These are phyloP conservation scores for Penicillium bovifimosum DNA, from an alignment of 495 filamentous ascomycete genomes.

Conservation along the genomic window DNA sequence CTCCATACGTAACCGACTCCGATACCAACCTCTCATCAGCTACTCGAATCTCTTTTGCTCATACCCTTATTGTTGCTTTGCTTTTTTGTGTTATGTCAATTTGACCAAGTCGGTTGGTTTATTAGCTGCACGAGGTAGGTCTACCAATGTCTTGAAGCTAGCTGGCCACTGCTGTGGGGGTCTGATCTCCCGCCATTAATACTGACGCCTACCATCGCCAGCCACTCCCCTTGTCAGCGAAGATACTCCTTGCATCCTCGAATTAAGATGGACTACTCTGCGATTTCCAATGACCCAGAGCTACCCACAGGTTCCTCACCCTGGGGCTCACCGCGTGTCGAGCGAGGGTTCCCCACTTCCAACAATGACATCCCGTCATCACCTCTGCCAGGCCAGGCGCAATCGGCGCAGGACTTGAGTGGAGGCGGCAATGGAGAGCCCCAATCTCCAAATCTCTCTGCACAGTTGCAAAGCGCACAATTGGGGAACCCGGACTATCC, in stretches of 20 bases:
- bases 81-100: slow-evolving; percentile 8
- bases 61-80: background rate
- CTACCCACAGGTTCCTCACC: slow-evolving; percentile 65
- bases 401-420: slow-evolving; percentile 39
- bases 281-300: slow-evolving; percentile 68
- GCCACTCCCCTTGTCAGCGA: slow-evolving; percentile 23
- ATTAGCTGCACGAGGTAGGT: slow-evolving; percentile 15
- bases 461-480: slow-evolving; percentile 40
- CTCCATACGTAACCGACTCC: slow-evolving; percentile 14
- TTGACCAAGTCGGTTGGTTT: background rate
- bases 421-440: slow-evolving; percentile 11
- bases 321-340: slow-evolving; percentile 72
- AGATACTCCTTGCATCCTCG: slow-evolving; percentile 16
- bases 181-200: slow-evolving; percentile 18
- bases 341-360: slow-evolving; percentile 50
- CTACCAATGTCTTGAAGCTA: slow-evolving; percentile 8
- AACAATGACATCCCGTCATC: slow-evolving; percentile 51
- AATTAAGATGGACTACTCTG: slow-evolving; percentile 73
- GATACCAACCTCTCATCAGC: slow-evolving; percentile 1
- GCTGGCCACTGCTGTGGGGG: slow-evolving; percentile 22
- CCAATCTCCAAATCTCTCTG: slow-evolving; percentile 39
- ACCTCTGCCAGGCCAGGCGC: slow-evolving; percentile 40
- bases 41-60: background rate
- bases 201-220: slow-evolving; percentile 24
- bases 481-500: slow-evolving; percentile 34